Evolutionary conservation across 2,329 filamentous ascomycete genomes (phyloP).

Genomic region (Colletotrichum nymphaeae): DNA sequence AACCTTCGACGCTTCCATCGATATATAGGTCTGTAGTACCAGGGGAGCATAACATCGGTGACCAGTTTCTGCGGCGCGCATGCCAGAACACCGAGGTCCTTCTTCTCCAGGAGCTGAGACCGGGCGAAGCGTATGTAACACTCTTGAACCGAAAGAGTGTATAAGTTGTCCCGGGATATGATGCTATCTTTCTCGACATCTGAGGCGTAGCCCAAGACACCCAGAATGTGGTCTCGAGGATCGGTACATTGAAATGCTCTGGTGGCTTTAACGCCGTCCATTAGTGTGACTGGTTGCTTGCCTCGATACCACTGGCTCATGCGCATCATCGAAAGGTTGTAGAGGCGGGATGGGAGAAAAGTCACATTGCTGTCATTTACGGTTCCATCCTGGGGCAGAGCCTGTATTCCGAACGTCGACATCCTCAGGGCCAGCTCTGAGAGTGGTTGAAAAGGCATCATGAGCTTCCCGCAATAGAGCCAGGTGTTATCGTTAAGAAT

Average conservation of each 20-base stretch:
- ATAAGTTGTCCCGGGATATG: constrained; percentile 1
- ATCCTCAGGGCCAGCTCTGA: constrained; percentile 10
- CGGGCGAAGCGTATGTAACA: constrained; percentile 2
- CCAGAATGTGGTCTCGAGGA: constrained; percentile 14
- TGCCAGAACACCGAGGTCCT: neutral
- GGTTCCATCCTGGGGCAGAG: neutral
- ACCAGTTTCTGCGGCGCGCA: neutral
- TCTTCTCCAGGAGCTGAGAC: constrained; percentile 8
- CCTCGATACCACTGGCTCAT: constrained; percentile 8
- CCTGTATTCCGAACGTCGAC: neutral
- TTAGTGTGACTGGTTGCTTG: constrained; percentile 6
- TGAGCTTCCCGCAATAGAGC: constrained; percentile 16
- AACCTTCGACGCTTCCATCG: neutral
- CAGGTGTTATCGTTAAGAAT: neutral
- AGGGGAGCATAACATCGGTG: neutral
- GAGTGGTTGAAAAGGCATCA: neutral
- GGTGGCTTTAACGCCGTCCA: constrained; percentile 16
- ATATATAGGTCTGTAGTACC: constrained; percentile 3
- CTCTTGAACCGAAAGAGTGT: constrained; percentile 8
- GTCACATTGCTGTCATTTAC: neutral
- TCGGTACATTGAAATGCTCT: constrained; percentile 9
- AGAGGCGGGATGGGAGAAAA: neutral
- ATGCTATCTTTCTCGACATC: constrained; percentile 16
- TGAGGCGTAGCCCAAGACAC: neutral
- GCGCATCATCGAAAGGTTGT: constrained; percentile 22